These are phyloP conservation scores for Bonnemaisonia californica DNA, from an alignment of 31 red algal species.

Conservation along the genomic window DNA sequence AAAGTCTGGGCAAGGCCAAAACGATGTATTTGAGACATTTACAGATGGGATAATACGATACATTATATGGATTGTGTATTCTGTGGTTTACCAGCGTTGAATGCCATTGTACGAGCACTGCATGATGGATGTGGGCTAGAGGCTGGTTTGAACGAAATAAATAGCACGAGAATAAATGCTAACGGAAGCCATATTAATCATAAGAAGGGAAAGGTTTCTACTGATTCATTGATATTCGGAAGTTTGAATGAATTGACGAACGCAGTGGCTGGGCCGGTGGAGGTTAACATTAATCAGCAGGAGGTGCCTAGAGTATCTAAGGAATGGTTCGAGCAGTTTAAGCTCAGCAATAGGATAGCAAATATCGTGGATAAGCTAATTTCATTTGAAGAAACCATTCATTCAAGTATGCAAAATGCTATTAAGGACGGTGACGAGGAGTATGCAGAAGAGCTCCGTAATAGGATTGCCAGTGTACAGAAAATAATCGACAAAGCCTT, in stretches of 20 bases:
- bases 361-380: background rate
- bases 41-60: background rate
- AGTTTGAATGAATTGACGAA: no score
- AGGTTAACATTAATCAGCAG: slow-evolving; percentile 1
- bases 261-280: background rate
- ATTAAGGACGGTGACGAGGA: background rate
- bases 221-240: background rate
- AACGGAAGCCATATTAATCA: background rate
- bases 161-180: background rate
- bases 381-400: background rate
- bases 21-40: slow-evolving; percentile 5
- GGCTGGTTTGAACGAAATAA: background rate
- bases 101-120: background rate
- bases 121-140: background rate
- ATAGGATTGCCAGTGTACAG: background rate
- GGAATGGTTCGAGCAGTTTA: background rate
- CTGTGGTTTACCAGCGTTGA: background rate
- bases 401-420: background rate
- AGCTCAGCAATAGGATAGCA: background rate
- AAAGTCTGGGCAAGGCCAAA: slow-evolving; percentile 4
- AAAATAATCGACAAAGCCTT: no score
- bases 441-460: background rate
- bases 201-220: background rate
- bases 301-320: background rate
- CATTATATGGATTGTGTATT: slow-evolving; percentile 44